Evolutionary conservation across 1,284 basidiomycete genomes (phyloP).

Genomic region (Rhodotorula sp.): DNA sequence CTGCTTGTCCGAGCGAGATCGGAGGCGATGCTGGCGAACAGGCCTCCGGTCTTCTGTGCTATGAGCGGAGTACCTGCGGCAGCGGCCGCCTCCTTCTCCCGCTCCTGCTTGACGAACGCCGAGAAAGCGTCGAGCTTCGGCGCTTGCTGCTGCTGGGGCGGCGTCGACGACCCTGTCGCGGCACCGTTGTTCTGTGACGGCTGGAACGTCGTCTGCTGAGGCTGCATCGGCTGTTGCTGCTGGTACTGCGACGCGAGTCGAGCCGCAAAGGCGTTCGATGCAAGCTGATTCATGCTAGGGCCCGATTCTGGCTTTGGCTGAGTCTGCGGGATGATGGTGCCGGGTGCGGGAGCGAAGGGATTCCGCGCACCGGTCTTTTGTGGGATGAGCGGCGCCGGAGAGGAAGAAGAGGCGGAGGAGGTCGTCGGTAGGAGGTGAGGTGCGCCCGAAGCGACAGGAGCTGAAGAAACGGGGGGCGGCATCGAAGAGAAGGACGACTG

Average conservation of each 20-base stretch:
- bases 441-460: conserved; percentile 7
- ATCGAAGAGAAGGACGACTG: background rate
- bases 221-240: conserved; percentile 37
- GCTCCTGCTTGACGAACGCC: conserved; percentile 25
- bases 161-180: conserved; percentile 16
- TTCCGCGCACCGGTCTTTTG: conserved; percentile 93
- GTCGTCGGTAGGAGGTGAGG: background rate
- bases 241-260: conserved; percentile 19
- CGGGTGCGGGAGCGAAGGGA: conserved; percentile 77
- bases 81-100: conserved; percentile 4
- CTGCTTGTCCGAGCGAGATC: conserved; percentile 45
- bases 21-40: conserved; percentile 49
- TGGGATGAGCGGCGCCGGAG: conserved; percentile 63
- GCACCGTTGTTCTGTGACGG: conserved; percentile 28
- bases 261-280: conserved; percentile 54
- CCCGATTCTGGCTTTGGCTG: conserved; percentile 56
- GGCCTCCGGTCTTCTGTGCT: conserved; percentile 44
- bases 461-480: background rate
- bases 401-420: background rate
- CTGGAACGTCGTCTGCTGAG: background rate
- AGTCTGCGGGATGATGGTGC: conserved; percentile 55
- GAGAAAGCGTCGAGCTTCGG: conserved; percentile 48
- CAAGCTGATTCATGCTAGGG: conserved; percentile 77
- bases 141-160: conserved; percentile 15
- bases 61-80: conserved; percentile 26